Conservation (phyloP, 441 rosid genomes). For the Omphalea diandra region DNA sequence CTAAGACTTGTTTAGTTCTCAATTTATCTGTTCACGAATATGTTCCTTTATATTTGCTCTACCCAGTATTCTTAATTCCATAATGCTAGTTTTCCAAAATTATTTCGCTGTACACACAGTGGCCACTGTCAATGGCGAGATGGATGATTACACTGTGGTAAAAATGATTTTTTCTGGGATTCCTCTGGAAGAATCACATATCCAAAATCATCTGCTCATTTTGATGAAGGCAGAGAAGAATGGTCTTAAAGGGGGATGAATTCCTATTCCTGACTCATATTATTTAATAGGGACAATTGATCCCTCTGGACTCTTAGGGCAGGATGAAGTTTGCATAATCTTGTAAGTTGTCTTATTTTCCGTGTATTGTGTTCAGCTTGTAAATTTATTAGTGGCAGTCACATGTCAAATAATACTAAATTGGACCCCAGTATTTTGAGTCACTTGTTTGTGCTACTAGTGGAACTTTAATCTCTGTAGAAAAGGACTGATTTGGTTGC, state of each 20-base stretch:
- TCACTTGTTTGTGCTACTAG: neutral
- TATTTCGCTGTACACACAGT: conserved; percentile 37
- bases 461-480: neutral
- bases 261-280: conserved; percentile 58
- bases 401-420: neutral
- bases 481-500: neutral
- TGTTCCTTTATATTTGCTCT: neutral
- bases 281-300: conserved; percentile 87
- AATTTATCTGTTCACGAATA: neutral
- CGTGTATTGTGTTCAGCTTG: neutral
- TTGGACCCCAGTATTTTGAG: neutral
- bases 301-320: conserved; percentile 60
- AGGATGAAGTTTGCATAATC: conserved; percentile 74
- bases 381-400: neutral
- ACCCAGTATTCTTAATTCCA: neutral
- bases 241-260: conserved; percentile 50
- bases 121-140: conserved; percentile 43
- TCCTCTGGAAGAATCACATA: conserved; percentile 65
- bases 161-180: conserved; percentile 70
- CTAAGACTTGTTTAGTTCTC: neutral
- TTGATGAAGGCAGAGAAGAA: conserved; percentile 43
- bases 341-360: conserved; percentile 32
- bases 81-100: conserved; percentile 8
- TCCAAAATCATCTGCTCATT: conserved; percentile 38
- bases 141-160: conserved; percentile 44